Evolutionary conservation across 495 filamentous ascomycete genomes (phyloP), one percentile per base, ranked within the genome.

Genomic region (Talaromyces proteolyticus): DNA sequence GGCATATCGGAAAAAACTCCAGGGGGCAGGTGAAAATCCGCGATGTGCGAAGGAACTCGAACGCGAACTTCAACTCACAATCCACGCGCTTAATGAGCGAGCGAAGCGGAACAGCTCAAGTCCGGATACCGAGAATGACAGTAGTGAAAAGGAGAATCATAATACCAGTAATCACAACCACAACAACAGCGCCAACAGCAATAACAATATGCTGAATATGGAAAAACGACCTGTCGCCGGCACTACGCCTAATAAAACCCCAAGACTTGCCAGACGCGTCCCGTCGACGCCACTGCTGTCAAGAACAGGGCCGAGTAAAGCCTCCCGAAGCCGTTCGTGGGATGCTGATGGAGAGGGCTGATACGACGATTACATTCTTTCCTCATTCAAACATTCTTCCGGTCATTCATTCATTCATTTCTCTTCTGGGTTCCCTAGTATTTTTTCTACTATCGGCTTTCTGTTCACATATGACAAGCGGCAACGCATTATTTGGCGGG

Each of bases 1-100:
- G 44, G 79, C 84, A 2, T 96, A 94, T 59, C 79, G 93, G 14
- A 92, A 90, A 67, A 89, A 88, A 59, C 76, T 96, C 6, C 66
- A 79, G 19, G 81, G 80, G 11, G 79, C 78, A 11, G 67, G 77
- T 2, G 80, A 91, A 36, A 76, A 77, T 23, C 68, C 81, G 11
- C 85, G 89, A 45, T 64, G 80, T 2, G 66, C 87, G 17, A 79
- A 81, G 36, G 87, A 94, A 58, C 72, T 95, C 5, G 88, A 93
- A 51, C 78, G 83, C 34, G 92, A 95, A 63, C 68, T 98, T 42
- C 76, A 81, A 2, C 75, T 90, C 20, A 94, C 91, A 0, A 77
- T 82, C 1, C 75, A 85, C 6, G 84, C 82, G 5, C 63, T 96
- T 5, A 79, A 79, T 19, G 80, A 86, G 26, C 69, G 66, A 18